Evolutionary conservation across 2,329 filamentous ascomycete species (phyloP), one percentile per base, ranked within the genome.

Genomic region (Cladosporium sp.): DNA sequence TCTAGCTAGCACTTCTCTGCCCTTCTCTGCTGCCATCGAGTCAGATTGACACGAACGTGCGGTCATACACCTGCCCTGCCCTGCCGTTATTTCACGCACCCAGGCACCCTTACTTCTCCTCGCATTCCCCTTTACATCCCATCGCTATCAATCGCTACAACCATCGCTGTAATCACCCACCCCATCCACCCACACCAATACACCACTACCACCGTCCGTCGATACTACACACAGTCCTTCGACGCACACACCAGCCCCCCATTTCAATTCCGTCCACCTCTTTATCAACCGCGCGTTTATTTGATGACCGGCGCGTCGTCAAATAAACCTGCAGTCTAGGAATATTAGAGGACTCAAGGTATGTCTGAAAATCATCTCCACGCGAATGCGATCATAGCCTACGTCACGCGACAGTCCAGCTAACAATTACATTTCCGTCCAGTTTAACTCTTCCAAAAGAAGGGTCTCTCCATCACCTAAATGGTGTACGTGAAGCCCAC

Each of bases 261-360:
- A 16, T 35, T 67, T 37, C 18, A 23, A 21, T 14, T 14, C 31
- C 53, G 37, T 21, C n/a, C 53, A 57, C 46, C 49, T 57, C 53
- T 62, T 55, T 65, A 58, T 58, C 33, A 56, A 69, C 80, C 80
- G 92, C 92, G 92, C 92, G 92, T 96, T 92, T 84, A 90, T 78
- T 96, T 95, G 92, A 85, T 91, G 91, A 89, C 89, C 82, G 26
- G 77, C 68, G 71, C 78, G 90, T 92, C 93, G 92, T 96, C 92
- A 94, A 92, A 97, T 97, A 93, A 97, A 95, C 92, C 92, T 97
- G 93, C 92, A 93, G 83, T 83, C 65, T 66, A 68, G 66, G 60
- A 63, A 57, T 68, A 59, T 31, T 49, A 46, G 62, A 50, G 50
- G 50, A 49, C 28, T 46, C 35, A n/a, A 62, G 46, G 59, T 62